Evolutionary conservation across 352 stramenopile genomes (phyloP), one percentile per base, ranked within the genome.

Genomic region (Globisporangium cystogenes): DNA sequence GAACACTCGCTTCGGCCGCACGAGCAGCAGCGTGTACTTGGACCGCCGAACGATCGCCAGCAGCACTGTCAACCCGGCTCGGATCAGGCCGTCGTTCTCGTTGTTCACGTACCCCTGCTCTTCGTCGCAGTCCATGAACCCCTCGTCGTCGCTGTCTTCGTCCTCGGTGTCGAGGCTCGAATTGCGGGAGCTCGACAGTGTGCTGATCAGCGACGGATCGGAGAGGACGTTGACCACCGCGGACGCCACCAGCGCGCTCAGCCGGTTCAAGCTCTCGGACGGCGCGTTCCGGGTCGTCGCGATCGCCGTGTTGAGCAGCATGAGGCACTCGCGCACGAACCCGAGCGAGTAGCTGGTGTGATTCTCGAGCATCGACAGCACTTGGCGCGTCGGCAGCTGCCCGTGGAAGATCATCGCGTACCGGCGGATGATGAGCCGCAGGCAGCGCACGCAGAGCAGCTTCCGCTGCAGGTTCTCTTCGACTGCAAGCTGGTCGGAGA

Each of bases 381-480:
- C 62, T 37, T 76, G 66, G 16, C 74, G 67, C 0, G 63, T 85
- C 0, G 83, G 81, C 12, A 94, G 52, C 57, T 91, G 79, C 1
- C 81, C 81, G 51, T 91, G 75, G 59, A 94, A 82, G 4, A 82
- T 60, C 77, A 91, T 92, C 0, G 81, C 79, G 47, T 94, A 88
- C 6, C 83, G 81, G 36, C 70, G 74, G 40, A 92, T 79, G 35
- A 87, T 57, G 16, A 94, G 48, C 0, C 83, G 73, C 18, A 94
- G 62, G 27, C 83, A 92, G 20, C 73, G 74, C 11, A 89, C 60
- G 46, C 79, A 92, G 23, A 79, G 40, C 3, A 85, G 53, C 24
- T 72, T 70, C 64, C 81, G 86, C 24, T 67, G 55, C n/a, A 77
- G 60, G 47, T 91, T 64, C n/a, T 67, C 37, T 33, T 92, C 81